These are phyloP conservation scores for Naganishia vishniacii DNA, from an alignment of 768 basidiomycete genomes.

Conservation along the genomic window DNA sequence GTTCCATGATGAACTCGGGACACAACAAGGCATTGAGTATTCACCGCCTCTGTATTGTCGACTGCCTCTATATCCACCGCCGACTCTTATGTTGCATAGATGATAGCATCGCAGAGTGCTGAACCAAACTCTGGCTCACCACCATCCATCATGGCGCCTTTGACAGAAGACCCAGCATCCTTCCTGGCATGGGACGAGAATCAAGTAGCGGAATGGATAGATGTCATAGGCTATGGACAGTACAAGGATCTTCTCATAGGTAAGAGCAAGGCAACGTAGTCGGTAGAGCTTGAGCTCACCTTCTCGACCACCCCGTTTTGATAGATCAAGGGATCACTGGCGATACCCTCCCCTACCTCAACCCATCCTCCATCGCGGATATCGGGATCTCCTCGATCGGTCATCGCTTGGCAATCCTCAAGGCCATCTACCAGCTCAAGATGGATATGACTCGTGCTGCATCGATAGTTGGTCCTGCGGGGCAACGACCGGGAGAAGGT, in stretches of 20 bases:
- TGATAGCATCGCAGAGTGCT: background rate
- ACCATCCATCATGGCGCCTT: background rate
- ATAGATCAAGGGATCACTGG: conserved; percentile 88
- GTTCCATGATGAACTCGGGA: background rate
- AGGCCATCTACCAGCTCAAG: conserved; percentile 85
- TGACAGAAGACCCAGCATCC: background rate
- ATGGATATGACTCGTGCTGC: conserved; percentile 50
- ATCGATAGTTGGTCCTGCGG: background rate
- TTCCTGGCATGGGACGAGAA: conserved; percentile 50
- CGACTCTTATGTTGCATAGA: too few relatives aligned
- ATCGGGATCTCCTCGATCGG: conserved; percentile 86
- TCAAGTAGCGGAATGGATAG: conserved; percentile 69
- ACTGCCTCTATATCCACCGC: too few relatives aligned
- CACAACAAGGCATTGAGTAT: too few relatives aligned
- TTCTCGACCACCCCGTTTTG: too few relatives aligned
- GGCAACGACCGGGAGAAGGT: background rate
- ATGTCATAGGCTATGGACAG: conserved; percentile 71
- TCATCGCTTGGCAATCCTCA: conserved; percentile 83
- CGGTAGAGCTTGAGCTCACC: too few relatives aligned
- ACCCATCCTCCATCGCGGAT: conserved; percentile 75
- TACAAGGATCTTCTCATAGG: conserved; percentile 79
- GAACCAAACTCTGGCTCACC: background rate
- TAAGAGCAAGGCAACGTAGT: too few relatives aligned
- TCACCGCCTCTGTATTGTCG: too few relatives aligned
- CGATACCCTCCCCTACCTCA: conserved; percentile 76